Evolutionary conservation across 106 monocot genomes (phyloP).

Genomic region (Allium fistulosum): DNA sequence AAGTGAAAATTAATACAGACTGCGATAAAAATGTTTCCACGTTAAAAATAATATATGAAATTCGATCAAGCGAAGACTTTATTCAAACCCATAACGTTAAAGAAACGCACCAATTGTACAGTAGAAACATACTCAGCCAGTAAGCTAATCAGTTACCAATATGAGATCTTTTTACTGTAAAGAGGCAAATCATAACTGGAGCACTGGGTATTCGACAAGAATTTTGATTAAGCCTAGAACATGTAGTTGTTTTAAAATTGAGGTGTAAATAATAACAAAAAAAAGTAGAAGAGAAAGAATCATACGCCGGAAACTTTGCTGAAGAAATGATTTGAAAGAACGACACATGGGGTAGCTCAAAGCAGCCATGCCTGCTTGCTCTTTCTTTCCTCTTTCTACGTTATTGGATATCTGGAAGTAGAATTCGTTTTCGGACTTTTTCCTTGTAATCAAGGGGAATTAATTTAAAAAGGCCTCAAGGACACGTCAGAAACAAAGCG

Average conservation of each 20-base stretch:
- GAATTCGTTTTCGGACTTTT: no score
- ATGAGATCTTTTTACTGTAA: not conserved
- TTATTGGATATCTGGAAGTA: no score
- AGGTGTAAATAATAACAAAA: not conserved
- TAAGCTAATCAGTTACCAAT: not conserved
- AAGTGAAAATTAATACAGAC: not conserved
- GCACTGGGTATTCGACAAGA: not conserved
- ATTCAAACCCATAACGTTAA: not conserved
- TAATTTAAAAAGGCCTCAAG: no score
- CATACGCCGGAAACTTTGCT: not conserved
- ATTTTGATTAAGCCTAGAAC: not conserved
- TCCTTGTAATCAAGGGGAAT: no score
- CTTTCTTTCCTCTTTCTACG: no score
- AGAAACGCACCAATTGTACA: no score
- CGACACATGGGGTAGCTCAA: no score
- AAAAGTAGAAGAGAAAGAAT: not conserved
- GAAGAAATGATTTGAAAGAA: not conserved
- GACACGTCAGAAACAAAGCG: no score
- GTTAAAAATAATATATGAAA: not conserved
- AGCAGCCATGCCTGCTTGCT: no score
- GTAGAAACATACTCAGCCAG: no score
- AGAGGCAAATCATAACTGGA: not conserved
- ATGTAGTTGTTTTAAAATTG: not conserved
- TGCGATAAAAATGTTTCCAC: no score
- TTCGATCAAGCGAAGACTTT: not conserved